Base-by-base conservation (phyloP, 148 eudicot species). In the Arbutus unedo region DNA sequence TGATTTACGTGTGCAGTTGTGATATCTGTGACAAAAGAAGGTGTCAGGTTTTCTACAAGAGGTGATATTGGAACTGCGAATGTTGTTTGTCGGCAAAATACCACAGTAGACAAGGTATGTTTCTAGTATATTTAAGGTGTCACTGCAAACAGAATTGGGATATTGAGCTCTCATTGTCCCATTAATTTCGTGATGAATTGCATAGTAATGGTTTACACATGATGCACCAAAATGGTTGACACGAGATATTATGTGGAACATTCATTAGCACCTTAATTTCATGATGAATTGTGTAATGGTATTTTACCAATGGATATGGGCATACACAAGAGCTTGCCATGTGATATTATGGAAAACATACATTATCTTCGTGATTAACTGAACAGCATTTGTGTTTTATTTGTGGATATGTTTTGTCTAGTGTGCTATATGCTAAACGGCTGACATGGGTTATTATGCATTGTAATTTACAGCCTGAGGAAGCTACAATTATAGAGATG, bases 51-150 rank as follows among this genome's bases (percentile, higher is more conserved):
- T 81, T 91, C 95, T 10, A 84, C 91, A 11, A 89, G 85, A 83
- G 93, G 95, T 64, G 95, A 92, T 79, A 92, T 92, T 82, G 95
- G 95, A 25, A 81, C 90, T 48, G 93, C 93, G 48, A 92, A 92
- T 82, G 88, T 89, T 66, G 88, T 92, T 16, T 88, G 86, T 64
- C 86, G 90, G 76, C 92, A 88, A 62, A 91, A 87, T 78, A 79
- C 88, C 74, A 86, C 92, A n/a, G 81, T 87, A 14, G 91, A 92
- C 76, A 91, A 92, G 91, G 95, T 92, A 71, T 15, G 60, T 13
- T 48, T 74, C 78, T 74, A 50, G 41, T 74, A 47, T 10, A 18
- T 44, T 71, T 19, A 18, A 62, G 44, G 13, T n/a, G 16, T 49
- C 48, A 51, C 31, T 49, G 16, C 9, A 14, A 73, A 25, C 78